Base-by-base conservation (phyloP, 2,329 filamentous ascomycete species). In the Fusarium nelsonii region DNA sequence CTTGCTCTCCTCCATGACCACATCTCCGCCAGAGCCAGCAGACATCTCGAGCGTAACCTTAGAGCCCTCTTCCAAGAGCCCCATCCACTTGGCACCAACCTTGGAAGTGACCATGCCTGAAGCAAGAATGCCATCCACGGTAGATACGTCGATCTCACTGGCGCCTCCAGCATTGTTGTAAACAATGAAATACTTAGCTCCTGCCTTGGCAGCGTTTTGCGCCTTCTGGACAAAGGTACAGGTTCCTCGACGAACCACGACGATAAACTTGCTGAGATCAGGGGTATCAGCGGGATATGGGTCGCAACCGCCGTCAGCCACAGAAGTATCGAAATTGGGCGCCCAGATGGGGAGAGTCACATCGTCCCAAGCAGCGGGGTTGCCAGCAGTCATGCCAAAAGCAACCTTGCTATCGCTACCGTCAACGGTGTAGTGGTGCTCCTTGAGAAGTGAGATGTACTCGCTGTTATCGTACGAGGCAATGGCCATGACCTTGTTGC, bases 131-230 rank as follows among this genome's bases (percentile, higher is more conserved):
- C 63, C 63, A 4, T 67, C 37, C 1, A 41, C 63, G 1, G 40
- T 28, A 0, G 64, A 67, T 16, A 67, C 64, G 11, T 67, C 51
- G 4, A 67, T 58, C n/a, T 45, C 40, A 1, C 39, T 15, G 23
- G 57, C 49, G 18, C 63, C 63, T 3, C 45, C 58, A 5, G 3
- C 49, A 64, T 85, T 88, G 81, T 90, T 90, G 77, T 90, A 91
- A 71, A 88, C 79, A 62, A 91, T 76, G 55, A 91, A 75, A 66
- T 90, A 89, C 73, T 85, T 84, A 58, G 87, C 88, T 12, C 88
- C 88, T 46, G 82, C 82, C 8, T 80, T 82, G 3, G 79, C 83
- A 8, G 85, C 85, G 58, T 87, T 86, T 37, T 79, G 74, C 1
- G 83, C 83, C 80, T 91, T 90, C n/a, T 81, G 70, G 3, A 80